Conservation (phyloP, 2,329 filamentous ascomycete species). For the Sclerotinia trifoliorum region DNA sequence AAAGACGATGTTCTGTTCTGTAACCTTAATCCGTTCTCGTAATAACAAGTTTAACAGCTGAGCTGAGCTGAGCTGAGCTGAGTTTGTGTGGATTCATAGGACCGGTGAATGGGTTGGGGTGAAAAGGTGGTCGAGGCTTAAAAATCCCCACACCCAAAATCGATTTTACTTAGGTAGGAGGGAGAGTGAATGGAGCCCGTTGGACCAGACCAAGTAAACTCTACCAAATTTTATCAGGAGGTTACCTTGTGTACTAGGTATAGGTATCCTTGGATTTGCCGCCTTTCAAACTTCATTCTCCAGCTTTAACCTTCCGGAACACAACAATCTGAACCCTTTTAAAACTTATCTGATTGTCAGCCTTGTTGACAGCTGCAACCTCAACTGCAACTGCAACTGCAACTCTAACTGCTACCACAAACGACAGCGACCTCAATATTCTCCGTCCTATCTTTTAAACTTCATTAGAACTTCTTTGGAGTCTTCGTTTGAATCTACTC, state of each 20-base stretch:
- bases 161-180: neutral
- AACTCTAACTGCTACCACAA: neutral
- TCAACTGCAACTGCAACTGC: neutral
- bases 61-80: too few species aligned
- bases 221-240: neutral
- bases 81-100: too few species aligned
- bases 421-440: conserved; percentile 1
- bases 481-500: conserved; percentile 7
- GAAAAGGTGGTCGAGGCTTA: neutral
- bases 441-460: neutral
- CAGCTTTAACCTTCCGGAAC: neutral
- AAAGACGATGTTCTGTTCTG: too few species aligned
- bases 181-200: neutral
- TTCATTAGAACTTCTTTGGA: neutral
- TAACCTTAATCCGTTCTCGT: too few species aligned
- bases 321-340: conserved; percentile 5
- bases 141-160: conserved; percentile 6
- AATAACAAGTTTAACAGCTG: too few species aligned
- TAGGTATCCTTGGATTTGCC: conserved; percentile 4
- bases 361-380: conserved; percentile 13
- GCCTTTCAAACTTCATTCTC: conserved; percentile 4
- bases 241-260: neutral
- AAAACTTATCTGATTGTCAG: conserved; percentile 14
- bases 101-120: neutral
- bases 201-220: neutral